Evolutionary conservation across 2,329 filamentous ascomycete genomes (phyloP).

Genomic region (Polychaeton citri): DNA sequence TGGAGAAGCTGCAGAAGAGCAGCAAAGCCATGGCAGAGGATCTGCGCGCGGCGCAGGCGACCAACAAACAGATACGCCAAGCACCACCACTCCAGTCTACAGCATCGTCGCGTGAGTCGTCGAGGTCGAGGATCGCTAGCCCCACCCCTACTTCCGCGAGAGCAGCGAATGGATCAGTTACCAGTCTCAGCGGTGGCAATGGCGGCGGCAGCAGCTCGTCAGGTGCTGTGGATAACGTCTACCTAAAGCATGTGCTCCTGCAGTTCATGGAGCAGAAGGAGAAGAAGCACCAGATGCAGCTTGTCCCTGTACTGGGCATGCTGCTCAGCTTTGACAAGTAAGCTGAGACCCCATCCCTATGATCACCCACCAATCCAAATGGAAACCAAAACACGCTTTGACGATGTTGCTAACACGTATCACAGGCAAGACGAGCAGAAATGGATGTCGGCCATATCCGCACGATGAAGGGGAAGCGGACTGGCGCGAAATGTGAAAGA

Average conservation of each 20-base stretch:
- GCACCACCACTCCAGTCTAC: constrained; percentile 37
- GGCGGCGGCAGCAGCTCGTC: constrained; percentile 4
- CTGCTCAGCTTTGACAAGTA: constrained; percentile 65
- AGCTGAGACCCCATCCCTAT: constrained; percentile 20
- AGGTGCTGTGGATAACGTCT: constrained; percentile 44
- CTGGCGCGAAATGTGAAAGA: too few relatives aligned
- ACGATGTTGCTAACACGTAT: not conserved
- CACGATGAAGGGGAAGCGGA: too few relatives aligned
- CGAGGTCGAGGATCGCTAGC: constrained; percentile 32
- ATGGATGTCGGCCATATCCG: constrained; percentile 63
- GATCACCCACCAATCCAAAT: not conserved
- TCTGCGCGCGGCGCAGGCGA: constrained; percentile 35
- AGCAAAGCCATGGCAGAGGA: constrained; percentile 49
- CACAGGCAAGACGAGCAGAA: constrained; percentile 65
- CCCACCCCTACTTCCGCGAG: constrained; percentile 22
- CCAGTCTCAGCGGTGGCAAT: constrained; percentile 15
- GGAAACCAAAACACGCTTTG: not conserved
- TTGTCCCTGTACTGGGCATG: constrained; percentile 66
- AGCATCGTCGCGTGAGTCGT: constrained; percentile 46
- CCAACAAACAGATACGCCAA: constrained; percentile 20
- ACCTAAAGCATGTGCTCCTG: constrained; percentile 68
- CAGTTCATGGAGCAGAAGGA: constrained; percentile 75
- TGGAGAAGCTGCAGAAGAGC: constrained; percentile 66
- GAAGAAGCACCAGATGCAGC: constrained; percentile 58
- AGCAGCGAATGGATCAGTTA: constrained; percentile 14